Base-by-base conservation (phyloP, 2,329 filamentous ascomycete genomes). In the Cladosporium sphaerospermum region DNA sequence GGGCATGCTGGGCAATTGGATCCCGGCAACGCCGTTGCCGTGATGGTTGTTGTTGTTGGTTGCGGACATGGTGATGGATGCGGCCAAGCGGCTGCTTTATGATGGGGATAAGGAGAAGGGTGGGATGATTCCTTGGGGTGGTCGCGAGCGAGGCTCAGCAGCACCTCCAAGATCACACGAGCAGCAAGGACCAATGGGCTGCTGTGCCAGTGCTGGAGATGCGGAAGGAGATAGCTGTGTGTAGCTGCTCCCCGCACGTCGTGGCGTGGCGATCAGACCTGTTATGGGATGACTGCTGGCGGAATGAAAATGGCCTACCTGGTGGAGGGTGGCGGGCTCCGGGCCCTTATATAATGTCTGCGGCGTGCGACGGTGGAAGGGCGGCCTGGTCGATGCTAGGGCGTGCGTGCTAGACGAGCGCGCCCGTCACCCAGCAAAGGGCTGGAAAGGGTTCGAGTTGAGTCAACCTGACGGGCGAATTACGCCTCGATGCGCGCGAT, bases 191-290 rank as follows among this genome's bases (percentile, higher is more conserved):
- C 41, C 32, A 51, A 44, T 44, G 28, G 40, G 9, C 32, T 36
- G n/a, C 44, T 44, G 36, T 14, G n/a, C 13, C 16, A 9, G 36
- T 32, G 5, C 8, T 11, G 37, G 13, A 33, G 40, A 28, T 28
- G 7, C 23, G 23, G 23, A 5, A 28, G 23, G 23, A 28, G 23
- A 28, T 28, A 7, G 23, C 23, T 28, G 23, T 28, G 5, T 28
- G 48, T 43, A 51, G 48, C 48, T 44, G 19, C 48, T 43, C 48
- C 48, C 48, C 48, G 48, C 48, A 50, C 47, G 47, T 50, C 36
- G 19, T 39, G 36, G 33, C 34, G 16, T 34, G 40, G 36, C 16
- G 14, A 19, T 39, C 31, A 28, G 23, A 4, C 23, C 23, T 28
- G 23, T 28, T 28, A 28, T 28, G 23, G 23, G 23, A 28, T 7